Evolutionary conservation across 1,284 basidiomycete species (phyloP), one percentile per base, ranked within the genome.

Genomic region (Ganoderma lingzhi): DNA sequence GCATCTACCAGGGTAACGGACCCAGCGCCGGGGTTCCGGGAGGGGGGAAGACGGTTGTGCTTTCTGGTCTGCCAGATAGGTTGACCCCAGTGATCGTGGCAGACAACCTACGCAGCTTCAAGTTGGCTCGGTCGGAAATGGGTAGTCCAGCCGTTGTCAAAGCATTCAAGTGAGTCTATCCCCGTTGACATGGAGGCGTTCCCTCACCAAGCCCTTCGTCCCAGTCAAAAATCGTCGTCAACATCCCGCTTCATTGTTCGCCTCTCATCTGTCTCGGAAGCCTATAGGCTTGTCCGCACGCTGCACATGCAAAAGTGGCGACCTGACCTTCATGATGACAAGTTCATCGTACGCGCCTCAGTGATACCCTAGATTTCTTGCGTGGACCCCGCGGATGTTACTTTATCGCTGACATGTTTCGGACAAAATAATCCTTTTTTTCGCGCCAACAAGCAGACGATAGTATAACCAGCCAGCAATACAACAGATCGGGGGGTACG

Each of bases 41-140:
- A 63, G 77, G 80, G 39, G 87, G 86, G 17, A 85, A 79, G 70
- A 84, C 83, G 66, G 91, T 93, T 23, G 82, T 88, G 12, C 72
- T 93, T 1, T 86, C 82, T 77, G 93, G 92, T 1, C 77, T 93
- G 39, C 90, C 91, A 0, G 85, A 84, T 1, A 87, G 77, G 71
- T 76, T 84, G 10, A 74, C 76, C 2, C 62, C 76, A 3, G 76
- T 77, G 0, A 77, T 74, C 5, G 69, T 93, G n/a, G 79, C 80
- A 58, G 73, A 77, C 8, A 78, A 84, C 63, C 75, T 93, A 56
- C 79, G 80, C 41, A 78, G 76, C 56, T 90, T 83, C 75, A 80
- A 85, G 58, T 69, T 91, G 17, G 83, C 83, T 15, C 79, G 76
- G 19, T 71, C 70, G 9, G 76, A 83, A 61, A 77, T 80, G 35